Evolutionary conservation across 208 protist species (phyloP), one percentile per base, ranked within the genome.

Genomic region (Acanthamoeba royreba): DNA sequence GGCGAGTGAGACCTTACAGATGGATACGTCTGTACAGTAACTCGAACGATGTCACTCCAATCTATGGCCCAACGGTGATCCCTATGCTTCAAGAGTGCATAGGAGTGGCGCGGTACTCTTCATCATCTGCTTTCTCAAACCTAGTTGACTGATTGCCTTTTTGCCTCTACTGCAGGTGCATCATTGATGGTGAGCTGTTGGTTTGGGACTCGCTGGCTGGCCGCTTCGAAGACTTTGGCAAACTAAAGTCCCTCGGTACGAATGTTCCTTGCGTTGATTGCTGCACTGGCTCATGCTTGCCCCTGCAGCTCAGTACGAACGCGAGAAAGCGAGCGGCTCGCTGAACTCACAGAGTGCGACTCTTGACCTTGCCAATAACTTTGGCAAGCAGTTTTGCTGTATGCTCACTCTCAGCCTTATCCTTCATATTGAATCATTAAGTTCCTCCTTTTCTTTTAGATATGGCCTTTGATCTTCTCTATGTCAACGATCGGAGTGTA

Each of bases 121-220:
- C n/a, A n/a, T n/a, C n/a, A n/a, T n/a, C n/a, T n/a, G n/a, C n/a
- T n/a, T n/a, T n/a, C n/a, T n/a, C n/a, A n/a, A n/a, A n/a, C n/a
- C n/a, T n/a, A n/a, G n/a, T n/a, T n/a, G n/a, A n/a, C n/a, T n/a
- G n/a, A n/a, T n/a, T n/a, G n/a, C n/a, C n/a, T n/a, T n/a, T n/a
- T n/a, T n/a, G n/a, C n/a, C n/a, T n/a, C n/a, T n/a, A n/a, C n/a
- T n/a, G n/a, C n/a, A n/a, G n/a, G n/a, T 93, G 85, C 77, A 95
- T 97, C 19, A 53, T 97, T 0, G 96, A 97, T 94, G 96, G 96
- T 58, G 96, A 97, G 79, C 47, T 97, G 25, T 42, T 97, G 1
- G 96, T 96, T 31, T 96, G 95, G 96, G 95, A 97, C 58, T 69
- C 83, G 2, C 93, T 96, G 17, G 31, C 47, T 7, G 87, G 94